A percentile compares a stretch with the other conserved stretches of the same genome.
Evolutionary conservation across 345 rosid species (phyloP).

Genomic region (Firmiana major): DNA sequence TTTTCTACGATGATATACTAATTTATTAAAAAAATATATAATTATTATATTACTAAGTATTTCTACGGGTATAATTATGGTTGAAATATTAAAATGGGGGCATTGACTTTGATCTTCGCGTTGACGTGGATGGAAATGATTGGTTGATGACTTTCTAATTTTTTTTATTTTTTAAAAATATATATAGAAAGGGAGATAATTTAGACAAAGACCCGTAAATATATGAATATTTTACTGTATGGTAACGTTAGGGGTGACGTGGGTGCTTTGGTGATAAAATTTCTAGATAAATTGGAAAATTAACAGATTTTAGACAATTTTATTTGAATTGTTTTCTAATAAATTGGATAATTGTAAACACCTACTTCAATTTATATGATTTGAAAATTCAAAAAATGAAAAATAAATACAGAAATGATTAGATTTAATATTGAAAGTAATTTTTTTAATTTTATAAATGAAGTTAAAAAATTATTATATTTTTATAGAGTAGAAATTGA

Average conservation of each 20-base stretch:
- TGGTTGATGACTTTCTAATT: background rate
- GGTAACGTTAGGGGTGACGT: background rate
- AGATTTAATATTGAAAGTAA: too few relatives aligned
- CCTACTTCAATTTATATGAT: too few relatives aligned
- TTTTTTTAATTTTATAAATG: too few relatives aligned
- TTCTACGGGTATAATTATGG: background rate
- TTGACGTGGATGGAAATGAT: background rate
- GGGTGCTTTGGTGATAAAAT: slow-evolving; percentile 5
- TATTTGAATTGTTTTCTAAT: too few relatives aligned
- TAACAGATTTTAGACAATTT: too few relatives aligned
- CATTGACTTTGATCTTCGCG: background rate
- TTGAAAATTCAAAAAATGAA: too few relatives aligned
- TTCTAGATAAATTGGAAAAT: background rate
- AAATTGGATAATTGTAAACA: too few relatives aligned
- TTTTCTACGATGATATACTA: slow-evolving; percentile 10
- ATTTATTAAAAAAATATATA: background rate
- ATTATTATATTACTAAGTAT: background rate
- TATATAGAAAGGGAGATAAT: background rate
- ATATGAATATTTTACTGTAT: background rate
- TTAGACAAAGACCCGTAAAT: background rate
- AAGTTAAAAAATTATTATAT: too few relatives aligned
- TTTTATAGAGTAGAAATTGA: too few relatives aligned
- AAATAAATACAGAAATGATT: too few relatives aligned
- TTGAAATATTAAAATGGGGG: background rate
- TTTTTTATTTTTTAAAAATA: too few relatives aligned